Conservation (phyloP, 495 filamentous ascomycete genomes). For the Penicillium ochrochloron region DNA sequence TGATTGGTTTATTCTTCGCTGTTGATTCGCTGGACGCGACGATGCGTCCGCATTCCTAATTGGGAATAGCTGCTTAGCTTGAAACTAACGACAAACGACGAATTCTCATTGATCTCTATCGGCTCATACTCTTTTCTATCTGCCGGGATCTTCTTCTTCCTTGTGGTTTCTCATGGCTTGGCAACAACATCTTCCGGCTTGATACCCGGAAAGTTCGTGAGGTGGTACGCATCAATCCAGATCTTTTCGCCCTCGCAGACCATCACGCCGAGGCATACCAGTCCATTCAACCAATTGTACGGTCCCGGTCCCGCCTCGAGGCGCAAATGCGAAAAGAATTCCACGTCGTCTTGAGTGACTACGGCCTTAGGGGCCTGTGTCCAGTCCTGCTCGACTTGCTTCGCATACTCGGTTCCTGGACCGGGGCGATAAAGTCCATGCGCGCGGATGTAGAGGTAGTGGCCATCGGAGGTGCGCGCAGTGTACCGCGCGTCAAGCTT, state of each 20-base stretch:
- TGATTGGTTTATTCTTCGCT: neutral
- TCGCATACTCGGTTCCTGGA: conserved; percentile 36
- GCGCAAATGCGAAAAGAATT: conserved; percentile 40
- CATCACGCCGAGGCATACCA: conserved; percentile 42
- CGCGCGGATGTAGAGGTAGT: conserved; percentile 38
- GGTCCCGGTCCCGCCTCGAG: conserved; percentile 34
- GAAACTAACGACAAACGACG: neutral
- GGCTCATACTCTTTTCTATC: conserved; percentile 8
- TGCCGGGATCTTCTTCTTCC: conserved; percentile 1
- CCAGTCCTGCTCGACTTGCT: conserved; percentile 29
- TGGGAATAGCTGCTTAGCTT: conserved; percentile 13
- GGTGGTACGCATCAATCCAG: conserved; percentile 41
- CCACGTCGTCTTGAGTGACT: conserved; percentile 36
- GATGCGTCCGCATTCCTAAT: conserved; percentile 36
- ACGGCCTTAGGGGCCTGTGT: conserved; percentile 23
- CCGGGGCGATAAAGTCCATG: conserved; percentile 41
- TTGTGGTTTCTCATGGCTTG: conserved; percentile 6
- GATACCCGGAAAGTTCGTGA: conserved; percentile 38
- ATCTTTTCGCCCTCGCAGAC: conserved; percentile 36
- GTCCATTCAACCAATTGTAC: conserved; percentile 43
- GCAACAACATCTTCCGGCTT: conserved; percentile 38
- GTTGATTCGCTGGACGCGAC: neutral
- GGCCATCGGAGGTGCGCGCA: conserved; percentile 31
- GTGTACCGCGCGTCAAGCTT: conserved; percentile 41
- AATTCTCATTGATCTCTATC: neutral